phyloP scores from a whole-genome alignment of 495 filamentous ascomycete genomes.

The Aspergillus avenaceus region DNA sequence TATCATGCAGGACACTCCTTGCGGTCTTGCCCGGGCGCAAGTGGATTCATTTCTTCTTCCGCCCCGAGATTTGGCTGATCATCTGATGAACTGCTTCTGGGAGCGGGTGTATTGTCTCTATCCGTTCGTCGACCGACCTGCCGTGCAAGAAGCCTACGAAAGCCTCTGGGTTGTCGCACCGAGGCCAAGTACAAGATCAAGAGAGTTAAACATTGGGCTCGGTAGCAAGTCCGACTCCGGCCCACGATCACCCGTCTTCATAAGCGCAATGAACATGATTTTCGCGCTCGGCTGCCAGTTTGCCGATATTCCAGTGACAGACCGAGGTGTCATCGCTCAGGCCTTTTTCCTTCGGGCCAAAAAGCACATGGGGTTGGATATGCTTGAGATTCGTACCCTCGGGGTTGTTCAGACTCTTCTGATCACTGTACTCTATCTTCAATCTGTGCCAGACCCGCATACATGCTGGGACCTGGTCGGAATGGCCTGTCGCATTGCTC shows the following conservation, averaged over 20 bases:
- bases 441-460: conserved; percentile 42
- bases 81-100: conserved; percentile 39
- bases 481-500: conserved; percentile 42
- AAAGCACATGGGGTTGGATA: conserved; percentile 38
- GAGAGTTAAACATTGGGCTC: conserved; percentile 33
- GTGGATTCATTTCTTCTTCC: conserved; percentile 34
- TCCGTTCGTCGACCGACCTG: conserved; percentile 43
- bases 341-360: conserved; percentile 45
- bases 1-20: not conserved
- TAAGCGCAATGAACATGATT: conserved; percentile 41
- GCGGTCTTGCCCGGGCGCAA: conserved; percentile 14
- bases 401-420: conserved; percentile 45
- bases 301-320: conserved; percentile 30
- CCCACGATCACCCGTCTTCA: conserved; percentile 37
- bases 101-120: conserved; percentile 38
- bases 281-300: conserved; percentile 45
- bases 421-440: conserved; percentile 38
- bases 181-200: conserved; percentile 16
- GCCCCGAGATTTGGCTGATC: conserved; percentile 40
- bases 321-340: conserved; percentile 32
- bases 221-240: conserved; percentile 36
- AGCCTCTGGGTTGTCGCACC: conserved; percentile 34
- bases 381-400: conserved; percentile 39
- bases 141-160: conserved; percentile 39
- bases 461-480: conserved; percentile 47